phyloP scores from a whole-genome alignment of 495 filamentous ascomycete species.

The Penicillium goetzii region DNA sequence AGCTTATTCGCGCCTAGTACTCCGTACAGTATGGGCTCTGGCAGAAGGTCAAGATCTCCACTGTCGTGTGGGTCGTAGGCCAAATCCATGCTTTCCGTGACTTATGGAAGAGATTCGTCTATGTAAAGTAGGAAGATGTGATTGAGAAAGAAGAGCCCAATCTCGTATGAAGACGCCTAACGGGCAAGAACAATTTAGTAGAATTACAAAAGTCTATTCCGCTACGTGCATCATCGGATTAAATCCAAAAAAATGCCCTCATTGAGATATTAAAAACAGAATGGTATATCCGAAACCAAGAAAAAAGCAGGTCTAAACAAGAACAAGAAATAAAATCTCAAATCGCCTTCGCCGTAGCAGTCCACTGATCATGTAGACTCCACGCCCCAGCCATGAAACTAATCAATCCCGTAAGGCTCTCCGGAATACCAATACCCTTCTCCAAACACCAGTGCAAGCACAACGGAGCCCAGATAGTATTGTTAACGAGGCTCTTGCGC shows the following conservation, averaged over 20 bases:
- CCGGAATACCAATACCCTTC: conserved; percentile 70
- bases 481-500: conserved; percentile 52
- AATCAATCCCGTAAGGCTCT: conserved; percentile 64
- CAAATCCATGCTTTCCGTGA: neutral
- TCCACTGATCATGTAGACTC: conserved; percentile 45
- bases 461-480: conserved; percentile 62
- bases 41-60: neutral
- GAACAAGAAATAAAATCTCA: conserved; percentile 6
- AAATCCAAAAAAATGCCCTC: neutral
- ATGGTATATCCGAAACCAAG: conserved; percentile 19
- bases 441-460: conserved; percentile 82
- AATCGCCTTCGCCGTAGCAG: conserved; percentile 31
- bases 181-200: too few relatives aligned
- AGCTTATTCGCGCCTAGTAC: conserved; percentile 2
- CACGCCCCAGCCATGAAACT: conserved; percentile 62
- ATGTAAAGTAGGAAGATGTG: conserved; percentile 8
- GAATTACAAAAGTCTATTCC: neutral
- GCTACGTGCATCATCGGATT: neutral
- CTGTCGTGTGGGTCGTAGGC: conserved; percentile 10
- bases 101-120: conserved; percentile 8
- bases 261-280: conserved; percentile 11
- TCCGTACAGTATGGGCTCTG: too few relatives aligned
- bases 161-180: too few relatives aligned
- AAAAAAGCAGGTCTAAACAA: neutral
- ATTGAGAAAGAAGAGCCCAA: neutral